Evolutionary conservation across 2,329 filamentous ascomycete genomes (phyloP).

Genomic region (Aphanocladium album): DNA sequence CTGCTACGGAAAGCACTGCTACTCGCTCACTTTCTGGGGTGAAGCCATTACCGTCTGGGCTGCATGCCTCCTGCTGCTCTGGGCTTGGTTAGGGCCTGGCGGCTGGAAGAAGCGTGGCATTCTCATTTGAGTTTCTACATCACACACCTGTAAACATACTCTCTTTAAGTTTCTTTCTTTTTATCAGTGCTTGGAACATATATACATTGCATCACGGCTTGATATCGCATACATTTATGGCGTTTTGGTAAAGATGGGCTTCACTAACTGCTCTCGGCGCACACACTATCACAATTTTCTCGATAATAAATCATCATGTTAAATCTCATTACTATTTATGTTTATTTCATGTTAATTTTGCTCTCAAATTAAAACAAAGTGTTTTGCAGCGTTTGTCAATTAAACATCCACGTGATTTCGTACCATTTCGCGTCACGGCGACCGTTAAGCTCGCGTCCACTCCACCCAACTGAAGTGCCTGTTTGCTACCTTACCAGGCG

Average conservation of each 20-base stretch:
- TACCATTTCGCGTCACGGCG: constrained; percentile 10
- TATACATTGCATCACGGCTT: neutral
- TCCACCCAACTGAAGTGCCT: neutral
- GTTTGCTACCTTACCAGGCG: neutral
- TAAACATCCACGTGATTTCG: constrained; percentile 13
- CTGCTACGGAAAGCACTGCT: constrained; percentile 80
- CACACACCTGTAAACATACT: neutral
- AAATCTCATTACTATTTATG: neutral
- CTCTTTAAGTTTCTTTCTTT: neutral
- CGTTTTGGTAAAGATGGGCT: constrained; percentile 5
- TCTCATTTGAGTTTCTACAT: constrained; percentile 41
- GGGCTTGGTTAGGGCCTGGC: constrained; percentile 73
- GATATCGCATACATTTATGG: neutral
- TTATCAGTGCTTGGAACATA: neutral
- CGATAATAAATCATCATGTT: neutral
- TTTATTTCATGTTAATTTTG: neutral
- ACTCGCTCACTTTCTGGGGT: constrained; percentile 77
- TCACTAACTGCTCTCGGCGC: neutral
- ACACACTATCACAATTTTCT: neutral
- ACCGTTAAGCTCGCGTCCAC: constrained; percentile 3
- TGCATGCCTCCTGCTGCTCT: constrained; percentile 65
- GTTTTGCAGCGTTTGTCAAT: neutral
- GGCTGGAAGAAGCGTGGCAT: constrained; percentile 76
- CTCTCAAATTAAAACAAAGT: neutral
- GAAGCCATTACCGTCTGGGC: constrained; percentile 76